Base-by-base conservation (phyloP, 768 basidiomycete genomes). In the Pisolithus orientalis region DNA sequence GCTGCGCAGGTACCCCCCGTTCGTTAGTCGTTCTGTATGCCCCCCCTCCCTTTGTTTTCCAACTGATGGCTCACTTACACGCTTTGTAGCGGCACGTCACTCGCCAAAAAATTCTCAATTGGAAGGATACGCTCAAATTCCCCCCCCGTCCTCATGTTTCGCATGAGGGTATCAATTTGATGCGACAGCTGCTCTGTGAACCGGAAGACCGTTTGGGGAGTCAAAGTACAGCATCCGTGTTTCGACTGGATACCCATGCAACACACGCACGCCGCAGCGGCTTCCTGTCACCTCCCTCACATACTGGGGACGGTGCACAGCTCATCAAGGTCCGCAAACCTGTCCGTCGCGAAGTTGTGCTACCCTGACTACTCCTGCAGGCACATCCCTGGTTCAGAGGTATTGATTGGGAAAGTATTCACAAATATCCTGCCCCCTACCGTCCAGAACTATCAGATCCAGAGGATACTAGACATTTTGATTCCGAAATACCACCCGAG, bases 51-150 rank as follows among this genome's bases (percentile, higher is more conserved):
- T 49, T 59, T 57, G 53, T 34, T 49, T 55, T 44, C 58, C 48
- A 60, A 44, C 55, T 42, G 55, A 24, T 24, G 34, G 28, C 58
- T 59, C 57, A 51, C 46, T 47, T 40, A 13, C 51, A 44, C 32
- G 39, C 51, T 51, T 56, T 58, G 11, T 61, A 92, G 89, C 82
- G 95, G 28, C 94, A 95, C 71, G 83, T 92, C 63, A 97, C 94
- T 50, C 80, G 94, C 54, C 92, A 96, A 74, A 98, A 95, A 76
- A 97, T 98, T 68, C 75, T 97, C 62, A 94, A 94, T 73, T 98
- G 94, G 94, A 85, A 84, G 56, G 85, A 86, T 65, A 80, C 87
- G 25, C 77, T 97, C 58, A 85, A 86, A 54, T 98, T 97, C 70
- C 93, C 94, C 5, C 69, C 82, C 27, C 80, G 84, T 55, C 93